phyloP scores from a whole-genome alignment of 2,329 filamentous ascomycete genomes.

The Bipolaris bicolor region DNA sequence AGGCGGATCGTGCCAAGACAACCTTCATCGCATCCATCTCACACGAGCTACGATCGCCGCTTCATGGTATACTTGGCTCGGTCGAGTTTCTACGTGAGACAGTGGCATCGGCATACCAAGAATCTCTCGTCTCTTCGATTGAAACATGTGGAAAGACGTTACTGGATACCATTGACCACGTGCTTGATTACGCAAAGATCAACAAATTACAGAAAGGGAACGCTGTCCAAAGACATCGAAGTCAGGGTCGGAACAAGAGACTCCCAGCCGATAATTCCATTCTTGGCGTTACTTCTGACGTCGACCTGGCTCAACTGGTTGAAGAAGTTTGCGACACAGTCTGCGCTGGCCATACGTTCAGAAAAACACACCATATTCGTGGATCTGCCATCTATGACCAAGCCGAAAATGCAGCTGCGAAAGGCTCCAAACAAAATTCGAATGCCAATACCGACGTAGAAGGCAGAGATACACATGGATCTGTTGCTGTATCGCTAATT shows the following conservation, averaged over 20 bases:
- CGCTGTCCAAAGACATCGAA: slow-evolving; percentile 23
- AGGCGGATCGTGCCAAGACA: slow-evolving; percentile 46
- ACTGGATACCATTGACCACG: slow-evolving; percentile 50
- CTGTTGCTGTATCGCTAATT: slow-evolving; percentile 38
- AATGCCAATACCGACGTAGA: slow-evolving; percentile 12
- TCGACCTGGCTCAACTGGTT: slow-evolving; percentile 41
- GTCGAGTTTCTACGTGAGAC: slow-evolving; percentile 43
- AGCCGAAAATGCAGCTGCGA: slow-evolving; percentile 19
- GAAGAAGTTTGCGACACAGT: slow-evolving; percentile 64
- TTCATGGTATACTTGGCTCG: slow-evolving; percentile 65
- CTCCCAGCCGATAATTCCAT: slow-evolving; percentile 38
- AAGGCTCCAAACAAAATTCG: slow-evolving; percentile 19
- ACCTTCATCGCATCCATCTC: slow-evolving; percentile 52
- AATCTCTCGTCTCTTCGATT: slow-evolving; percentile 48
- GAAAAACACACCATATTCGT: slow-evolving; percentile 32
- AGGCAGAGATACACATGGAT: slow-evolving; percentile 27
- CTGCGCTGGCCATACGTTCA: slow-evolving; percentile 57
- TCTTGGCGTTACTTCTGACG: slow-evolving; percentile 39
- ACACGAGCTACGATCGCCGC: slow-evolving; percentile 61
- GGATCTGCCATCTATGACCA: slow-evolving; percentile 34
- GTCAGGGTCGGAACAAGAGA: slow-evolving; percentile 31
- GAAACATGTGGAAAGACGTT: slow-evolving; percentile 48
- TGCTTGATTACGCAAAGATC: slow-evolving; percentile 48
- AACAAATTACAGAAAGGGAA: slow-evolving; percentile 40
- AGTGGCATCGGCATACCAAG: slow-evolving; percentile 44